Evolutionary conservation across 2,329 filamentous ascomycete species (phyloP).

Genomic region (Claviceps sp.): DNA sequence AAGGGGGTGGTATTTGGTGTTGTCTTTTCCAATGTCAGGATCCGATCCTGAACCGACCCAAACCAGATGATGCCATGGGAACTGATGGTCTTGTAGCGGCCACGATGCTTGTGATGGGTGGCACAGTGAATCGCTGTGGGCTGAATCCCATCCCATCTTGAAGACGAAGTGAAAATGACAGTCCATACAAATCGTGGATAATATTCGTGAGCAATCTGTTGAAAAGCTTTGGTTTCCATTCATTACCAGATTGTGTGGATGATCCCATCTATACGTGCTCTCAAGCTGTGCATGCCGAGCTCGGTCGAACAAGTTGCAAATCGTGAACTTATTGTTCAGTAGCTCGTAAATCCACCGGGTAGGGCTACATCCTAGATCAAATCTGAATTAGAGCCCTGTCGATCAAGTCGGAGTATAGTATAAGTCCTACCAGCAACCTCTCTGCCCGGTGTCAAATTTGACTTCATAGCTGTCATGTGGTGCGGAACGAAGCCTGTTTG

Average conservation of each 20-base stretch:
- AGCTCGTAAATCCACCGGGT: constrained; percentile 29
- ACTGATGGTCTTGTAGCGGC: constrained; percentile 21
- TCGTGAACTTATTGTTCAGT: constrained; percentile 22
- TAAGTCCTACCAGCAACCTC: constrained; percentile 16
- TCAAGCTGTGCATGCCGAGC: constrained; percentile 17
- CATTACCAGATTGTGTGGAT: constrained; percentile 22
- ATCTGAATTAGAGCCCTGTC: neutral
- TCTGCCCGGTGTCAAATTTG: constrained; percentile 12
- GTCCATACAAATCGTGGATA: constrained; percentile 26
- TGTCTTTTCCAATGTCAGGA: constrained; percentile 11
- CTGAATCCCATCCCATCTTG: constrained; percentile 20
- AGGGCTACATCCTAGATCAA: constrained; percentile 21
- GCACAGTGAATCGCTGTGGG: constrained; percentile 17
- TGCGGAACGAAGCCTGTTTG: constrained; percentile 15
- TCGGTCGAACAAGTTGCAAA: constrained; percentile 23
- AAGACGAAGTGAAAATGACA: constrained; percentile 30
- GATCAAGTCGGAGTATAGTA: neutral
- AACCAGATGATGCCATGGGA: constrained; percentile 26
- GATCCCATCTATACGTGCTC: constrained; percentile 20
- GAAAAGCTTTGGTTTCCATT: constrained; percentile 26
- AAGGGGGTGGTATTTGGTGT: constrained; percentile 25
- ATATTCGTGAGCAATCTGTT: constrained; percentile 12
- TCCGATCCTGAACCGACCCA: constrained; percentile 21
- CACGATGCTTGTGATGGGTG: constrained; percentile 18
- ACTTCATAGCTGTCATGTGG: constrained; percentile 21